Evolutionary conservation across 768 basidiomycete genomes (phyloP).

Genomic region (Kwoniella newhampshirensis): DNA sequence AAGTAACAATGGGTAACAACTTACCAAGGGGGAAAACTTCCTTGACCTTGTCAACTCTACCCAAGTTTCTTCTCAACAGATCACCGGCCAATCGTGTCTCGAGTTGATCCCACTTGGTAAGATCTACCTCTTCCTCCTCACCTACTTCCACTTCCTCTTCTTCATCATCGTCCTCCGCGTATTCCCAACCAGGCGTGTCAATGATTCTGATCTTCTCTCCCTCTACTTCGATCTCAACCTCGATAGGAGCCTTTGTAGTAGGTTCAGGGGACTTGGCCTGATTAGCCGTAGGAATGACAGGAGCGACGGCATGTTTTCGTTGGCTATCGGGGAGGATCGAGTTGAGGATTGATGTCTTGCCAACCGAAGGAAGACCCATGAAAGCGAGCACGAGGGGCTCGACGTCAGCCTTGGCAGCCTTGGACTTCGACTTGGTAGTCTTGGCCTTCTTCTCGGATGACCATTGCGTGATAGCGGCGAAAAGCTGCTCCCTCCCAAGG

Average conservation of each 20-base stretch:
- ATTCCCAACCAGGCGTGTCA: conserved; percentile 84
- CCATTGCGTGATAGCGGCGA: conserved; percentile 34
- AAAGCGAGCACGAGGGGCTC: conserved; percentile 69
- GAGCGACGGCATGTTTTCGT: conserved; percentile 59
- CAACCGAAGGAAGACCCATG: conserved; percentile 80
- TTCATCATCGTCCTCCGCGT: conserved; percentile 54
- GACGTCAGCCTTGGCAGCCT: conserved; percentile 46
- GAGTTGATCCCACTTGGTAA: conserved; percentile 49
- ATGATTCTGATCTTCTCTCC: conserved; percentile 65
- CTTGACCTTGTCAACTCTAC: conserved; percentile 79
- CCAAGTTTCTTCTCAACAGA: conserved; percentile 73
- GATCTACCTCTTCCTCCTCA: conserved; percentile 34
- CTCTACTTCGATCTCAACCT: conserved; percentile 62
- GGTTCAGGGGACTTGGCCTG: conserved; percentile 60
- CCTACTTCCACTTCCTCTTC: conserved; percentile 50
- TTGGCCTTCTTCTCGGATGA: conserved; percentile 38
- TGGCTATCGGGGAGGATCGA: conserved; percentile 61
- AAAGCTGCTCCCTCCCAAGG: conserved; percentile 38
- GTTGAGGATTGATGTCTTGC: conserved; percentile 84
- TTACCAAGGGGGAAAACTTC: conserved; percentile 70
- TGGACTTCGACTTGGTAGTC: conserved; percentile 4
- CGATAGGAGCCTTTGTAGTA: conserved; percentile 70
- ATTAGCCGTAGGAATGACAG: conserved; percentile 55
- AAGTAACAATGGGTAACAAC: conserved; percentile 38
- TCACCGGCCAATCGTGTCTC: conserved; percentile 60